A percentile compares a stretch with the other conserved stretches of the same genome.
phyloP scores from a whole-genome alignment of 192 early-diverging fungal species.

The Coemansia brasiliensis region DNA sequence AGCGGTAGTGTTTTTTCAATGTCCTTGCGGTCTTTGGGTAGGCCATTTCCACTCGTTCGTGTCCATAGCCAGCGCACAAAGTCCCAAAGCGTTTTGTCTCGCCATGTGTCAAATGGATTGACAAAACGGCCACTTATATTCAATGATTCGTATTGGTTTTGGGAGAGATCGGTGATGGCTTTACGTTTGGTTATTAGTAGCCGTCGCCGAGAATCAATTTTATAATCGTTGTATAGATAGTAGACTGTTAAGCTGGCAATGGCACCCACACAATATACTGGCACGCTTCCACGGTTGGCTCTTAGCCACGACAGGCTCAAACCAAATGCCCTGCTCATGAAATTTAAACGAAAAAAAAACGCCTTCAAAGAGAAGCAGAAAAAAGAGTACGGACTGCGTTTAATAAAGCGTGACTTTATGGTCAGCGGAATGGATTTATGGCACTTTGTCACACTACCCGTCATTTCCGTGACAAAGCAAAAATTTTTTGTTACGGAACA shows the following conservation, averaged over 20 bases:
- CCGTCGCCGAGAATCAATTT: constrained; percentile 34
- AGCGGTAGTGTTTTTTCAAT: constrained; percentile 37
- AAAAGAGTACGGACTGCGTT: too few species aligned
- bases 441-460: too few species aligned
- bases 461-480: too few species aligned
- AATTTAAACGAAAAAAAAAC: constrained; percentile 1
- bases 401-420: too few species aligned
- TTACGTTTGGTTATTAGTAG: constrained; percentile 21
- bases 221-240: constrained; percentile 35
- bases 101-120: constrained; percentile 52
- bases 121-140: constrained; percentile 50
- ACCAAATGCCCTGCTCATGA: constrained; percentile 37
- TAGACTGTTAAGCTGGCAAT: constrained; percentile 39
- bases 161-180: background rate
- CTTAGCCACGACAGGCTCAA: constrained; percentile 39
- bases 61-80: constrained; percentile 50
- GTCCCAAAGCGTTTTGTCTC: constrained; percentile 55
- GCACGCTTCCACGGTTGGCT: constrained; percentile 20
- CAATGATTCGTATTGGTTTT: constrained; percentile 21
- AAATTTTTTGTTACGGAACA: too few species aligned
- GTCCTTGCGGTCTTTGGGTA: constrained; percentile 20
- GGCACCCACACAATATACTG: constrained; percentile 37
- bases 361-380: constrained; percentile 1
- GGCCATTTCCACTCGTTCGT: constrained; percentile 40
- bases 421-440: too few species aligned